Evolutionary conservation across 83 land plant genomes (phyloP).

Genomic region (Isoetes engelmannii): DNA sequence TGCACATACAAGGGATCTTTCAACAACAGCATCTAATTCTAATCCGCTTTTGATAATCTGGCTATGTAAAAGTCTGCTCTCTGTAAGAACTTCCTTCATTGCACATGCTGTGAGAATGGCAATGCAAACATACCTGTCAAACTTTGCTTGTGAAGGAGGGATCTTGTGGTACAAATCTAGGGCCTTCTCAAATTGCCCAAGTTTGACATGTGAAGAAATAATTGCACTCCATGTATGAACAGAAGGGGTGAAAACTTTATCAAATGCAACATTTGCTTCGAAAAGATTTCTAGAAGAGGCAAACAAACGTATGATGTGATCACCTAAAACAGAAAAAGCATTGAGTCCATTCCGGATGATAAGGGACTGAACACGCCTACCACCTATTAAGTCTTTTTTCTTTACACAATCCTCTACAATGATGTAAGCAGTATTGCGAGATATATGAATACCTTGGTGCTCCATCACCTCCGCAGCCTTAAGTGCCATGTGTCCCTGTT

Average conservation of each 20-base stretch:
- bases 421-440: background rate
- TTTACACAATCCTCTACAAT: slow-evolving; percentile 10
- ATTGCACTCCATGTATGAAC: slow-evolving; percentile 12
- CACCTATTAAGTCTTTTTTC: slow-evolving; percentile 9
- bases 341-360: slow-evolving; percentile 9
- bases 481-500: too few species aligned
- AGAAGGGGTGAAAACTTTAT: background rate
- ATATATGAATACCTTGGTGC: background rate
- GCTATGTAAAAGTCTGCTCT: background rate
- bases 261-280: slow-evolving; percentile 10
- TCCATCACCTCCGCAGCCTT: background rate
- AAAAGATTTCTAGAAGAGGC: background rate
- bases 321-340: background rate
- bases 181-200: background rate
- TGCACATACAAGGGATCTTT: slow-evolving; percentile 38
- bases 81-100: too few species aligned
- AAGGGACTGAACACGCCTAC: slow-evolving; percentile 32
- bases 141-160: too few species aligned
- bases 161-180: background rate
- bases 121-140: too few species aligned
- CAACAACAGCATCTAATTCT: slow-evolving; percentile 28
- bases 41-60: slow-evolving; percentile 15
- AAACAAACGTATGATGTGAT: slow-evolving; percentile 8
- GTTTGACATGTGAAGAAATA: slow-evolving; percentile 3
- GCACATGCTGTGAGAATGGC: background rate